Conservation (phyloP, 192 early-diverging fungal genomes). For the Backusella sp. region DNA sequence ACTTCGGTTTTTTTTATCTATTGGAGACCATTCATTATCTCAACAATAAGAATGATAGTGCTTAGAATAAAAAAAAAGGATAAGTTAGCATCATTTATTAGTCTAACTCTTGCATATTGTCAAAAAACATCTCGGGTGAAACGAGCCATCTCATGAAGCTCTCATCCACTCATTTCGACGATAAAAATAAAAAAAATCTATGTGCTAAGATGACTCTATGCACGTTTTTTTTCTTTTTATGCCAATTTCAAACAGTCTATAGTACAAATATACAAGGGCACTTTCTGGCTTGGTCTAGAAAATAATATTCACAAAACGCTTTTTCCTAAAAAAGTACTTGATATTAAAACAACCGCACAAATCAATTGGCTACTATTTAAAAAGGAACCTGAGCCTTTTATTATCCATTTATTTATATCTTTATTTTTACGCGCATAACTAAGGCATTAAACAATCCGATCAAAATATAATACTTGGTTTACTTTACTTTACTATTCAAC, state of each 20-base stretch:
- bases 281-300: no score
- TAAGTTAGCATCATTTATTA: not conserved
- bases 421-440: not conserved
- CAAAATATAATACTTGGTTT: not conserved
- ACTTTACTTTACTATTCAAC: not conserved
- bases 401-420: not conserved
- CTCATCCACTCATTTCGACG: not conserved
- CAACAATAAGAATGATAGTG: not conserved
- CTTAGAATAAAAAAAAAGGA: not conserved
- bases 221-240: not conserved
- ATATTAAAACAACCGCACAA: not conserved
- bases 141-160: not conserved
- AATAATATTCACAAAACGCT: not conserved
- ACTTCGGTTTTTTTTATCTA: not conserved
- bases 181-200: not conserved
- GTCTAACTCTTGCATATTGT: not conserved
- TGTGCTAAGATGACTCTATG: not conserved
- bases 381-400: not conserved
- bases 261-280: not conserved
- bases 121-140: not conserved
- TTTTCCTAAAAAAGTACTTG: not conserved
- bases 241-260: not conserved
- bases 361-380: not conserved
- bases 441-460: not conserved
- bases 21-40: not conserved